Base-by-base conservation (phyloP, 805 yeast species). In the Tetrapisispora arboricola region DNA sequence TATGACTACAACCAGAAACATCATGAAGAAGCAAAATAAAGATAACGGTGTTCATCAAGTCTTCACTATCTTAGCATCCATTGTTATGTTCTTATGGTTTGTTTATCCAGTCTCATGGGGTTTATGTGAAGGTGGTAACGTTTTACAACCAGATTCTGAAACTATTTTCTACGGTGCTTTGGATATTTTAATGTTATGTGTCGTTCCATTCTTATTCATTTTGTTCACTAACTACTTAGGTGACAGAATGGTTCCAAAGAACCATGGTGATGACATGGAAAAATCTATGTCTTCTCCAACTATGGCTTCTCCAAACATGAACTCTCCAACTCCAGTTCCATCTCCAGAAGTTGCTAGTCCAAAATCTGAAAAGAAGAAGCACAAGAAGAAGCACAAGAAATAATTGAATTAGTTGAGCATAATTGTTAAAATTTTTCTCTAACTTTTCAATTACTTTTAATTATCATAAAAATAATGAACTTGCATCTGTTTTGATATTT, bases 91-190 rank as follows among this genome's bases (percentile, higher is more conserved):
- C 40, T 52, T 74, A 26, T 69, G 76, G 74, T 54, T 73, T 38
- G 60, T 75, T 44, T 54, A 54, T 44, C 53, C 55, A 45, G 43
- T 54, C 26, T 37, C 46, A 43, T 55, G 49, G 42, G 58, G 54
- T 53, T 39, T 55, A 28, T 60, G 71, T 52, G 82, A 76, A 54
- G 83, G 81, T 65, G 80, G 81, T 58, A 76, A 76, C 54, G 73
- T 65, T 36, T 71, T 76, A 45, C 72, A 68, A 51, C 76, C 77
- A 32, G 79, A 75, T 54, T 67, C 77, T 29, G 80, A 74, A 53
- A 71, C 72, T 32, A 75, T 70, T 21, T 76, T 75, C 61, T 74
- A 72, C 52, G 82, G 82, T 63, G 60, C 75, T 44, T 59, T 76
- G 44, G 83, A 76, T 59, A 45, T 76, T 32, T 48, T 71, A 22